Evolutionary conservation across 106 monocot genomes (phyloP), one percentile per base, ranked within the genome.

Genomic region (Acorus gramineus): DNA sequence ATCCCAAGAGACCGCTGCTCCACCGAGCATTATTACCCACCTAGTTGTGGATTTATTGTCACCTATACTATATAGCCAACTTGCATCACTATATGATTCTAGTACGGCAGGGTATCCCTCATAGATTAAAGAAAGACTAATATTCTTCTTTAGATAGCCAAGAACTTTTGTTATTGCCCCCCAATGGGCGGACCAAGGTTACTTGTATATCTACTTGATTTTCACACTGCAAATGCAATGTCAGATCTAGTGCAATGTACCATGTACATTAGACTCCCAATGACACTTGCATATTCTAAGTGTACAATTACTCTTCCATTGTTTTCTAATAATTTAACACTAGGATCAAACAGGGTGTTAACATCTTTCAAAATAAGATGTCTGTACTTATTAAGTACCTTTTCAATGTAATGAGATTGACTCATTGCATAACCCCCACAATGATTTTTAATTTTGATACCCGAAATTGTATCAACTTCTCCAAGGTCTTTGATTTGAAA

Each of bases 151-250:
- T 43, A 3, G 4, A 42, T 42, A 7, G 2, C 7, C 9, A 28
- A 7, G 0, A 28, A 28, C 28, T 28, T 1, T 28, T 28, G 28
- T 28, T 28, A 28, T 28, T 28, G 28, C 28, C 28, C 28, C 28
- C 28, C 28, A 28, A 28, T 28, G 28, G 28, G 28, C 1, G 28
- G 1, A 28, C 28, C 28, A 28, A 1, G 28, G 28, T 28, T 28
- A 28, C 28, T 48, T 48, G 5, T 11, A 47, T 10, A 13, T 47
- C 11, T 46, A 62, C 62, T 49, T 47, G 47, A 48, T 62, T 48
- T 62, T 5, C 10, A 12, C 42, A 62, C 62, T 12, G n/a, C 48
- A 62, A n/a, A 62, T n/a, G 48, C 49, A 48, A 62, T 62, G 44
- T 49, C 48, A 49, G n/a, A n/a, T 11, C 47, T 47, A 0, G 62